A percentile compares a stretch with the other conserved stretches of the same genome.
phyloP scores from a whole-genome alignment of 2,329 filamentous ascomycete species.

The Falciphora oryzae region DNA sequence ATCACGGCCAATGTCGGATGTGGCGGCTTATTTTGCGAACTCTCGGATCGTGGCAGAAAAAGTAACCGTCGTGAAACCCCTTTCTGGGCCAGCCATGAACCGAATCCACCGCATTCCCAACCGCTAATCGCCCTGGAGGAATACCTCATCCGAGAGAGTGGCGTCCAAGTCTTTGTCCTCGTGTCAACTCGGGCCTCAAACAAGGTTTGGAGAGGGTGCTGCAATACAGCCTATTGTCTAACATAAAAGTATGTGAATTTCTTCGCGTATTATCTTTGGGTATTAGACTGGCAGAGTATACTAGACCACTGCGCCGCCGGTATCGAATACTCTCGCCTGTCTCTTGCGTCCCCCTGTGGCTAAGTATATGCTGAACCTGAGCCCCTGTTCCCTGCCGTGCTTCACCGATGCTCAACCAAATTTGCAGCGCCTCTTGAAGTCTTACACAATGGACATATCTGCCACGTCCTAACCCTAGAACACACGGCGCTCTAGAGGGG shows the following conservation, averaged over 20 bases:
- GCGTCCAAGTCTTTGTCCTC: neutral
- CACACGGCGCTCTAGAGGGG: neutral
- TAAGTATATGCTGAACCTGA: neutral
- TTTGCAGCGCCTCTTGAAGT: neutral
- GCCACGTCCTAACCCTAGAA: neutral
- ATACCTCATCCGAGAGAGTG: no score
- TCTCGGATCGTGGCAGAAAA: neutral
- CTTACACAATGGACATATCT: neutral
- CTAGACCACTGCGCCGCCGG: neutral
- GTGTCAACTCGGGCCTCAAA: neutral
- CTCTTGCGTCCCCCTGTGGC: neutral
- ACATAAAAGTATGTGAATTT: conserved; percentile 2
- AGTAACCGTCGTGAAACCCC: no score
- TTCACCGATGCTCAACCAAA: neutral
- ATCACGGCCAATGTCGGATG: neutral
- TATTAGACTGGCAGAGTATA: neutral
- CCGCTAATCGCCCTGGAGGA: no score
- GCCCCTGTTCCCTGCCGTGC: neutral
- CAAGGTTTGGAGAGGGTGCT: neutral
- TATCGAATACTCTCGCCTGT: neutral
- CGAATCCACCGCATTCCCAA: no score
- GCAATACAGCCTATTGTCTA: neutral
- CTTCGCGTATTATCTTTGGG: conserved; percentile 1
- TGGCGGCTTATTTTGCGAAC: neutral
- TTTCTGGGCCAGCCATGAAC: no score